Evolutionary conservation across 169 alveolate species (phyloP).

Genomic region (Babesia caballi): DNA sequence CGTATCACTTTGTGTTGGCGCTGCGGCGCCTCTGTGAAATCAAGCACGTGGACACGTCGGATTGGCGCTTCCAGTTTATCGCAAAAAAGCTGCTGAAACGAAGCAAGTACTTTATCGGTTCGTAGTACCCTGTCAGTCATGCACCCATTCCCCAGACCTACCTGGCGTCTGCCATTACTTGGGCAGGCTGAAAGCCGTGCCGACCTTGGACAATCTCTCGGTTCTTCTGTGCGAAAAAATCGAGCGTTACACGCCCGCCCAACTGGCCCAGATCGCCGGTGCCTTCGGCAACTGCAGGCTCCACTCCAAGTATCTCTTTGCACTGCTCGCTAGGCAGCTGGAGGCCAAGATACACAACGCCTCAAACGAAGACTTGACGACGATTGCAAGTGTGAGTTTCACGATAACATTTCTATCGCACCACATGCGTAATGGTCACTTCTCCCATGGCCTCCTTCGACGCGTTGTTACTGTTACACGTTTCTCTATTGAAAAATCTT

Average conservation of each 20-base stretch:
- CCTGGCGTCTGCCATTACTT: conserved; percentile 76
- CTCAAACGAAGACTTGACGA: conserved; percentile 27
- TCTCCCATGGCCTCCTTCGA: too few species aligned
- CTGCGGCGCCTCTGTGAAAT: conserved; percentile 75
- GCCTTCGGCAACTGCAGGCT: conserved; percentile 70
- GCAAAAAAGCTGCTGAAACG: conserved; percentile 61
- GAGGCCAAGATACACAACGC: conserved; percentile 41
- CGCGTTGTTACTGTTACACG: too few species aligned
- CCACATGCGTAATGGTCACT: neutral
- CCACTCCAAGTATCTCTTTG: conserved; percentile 73
- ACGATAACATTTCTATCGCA: neutral
- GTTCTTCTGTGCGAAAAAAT: conserved; percentile 60
- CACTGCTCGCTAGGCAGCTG: conserved; percentile 43
- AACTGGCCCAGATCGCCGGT: conserved; percentile 63
- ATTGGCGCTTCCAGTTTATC: conserved; percentile 76
- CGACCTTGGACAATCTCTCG: conserved; percentile 69
- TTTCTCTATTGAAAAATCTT: too few species aligned
- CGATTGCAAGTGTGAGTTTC: conserved; percentile 42
- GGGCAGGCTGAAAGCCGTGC: conserved; percentile 74
- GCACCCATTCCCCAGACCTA: conserved; percentile 48
- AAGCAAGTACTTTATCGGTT: conserved; percentile 70
- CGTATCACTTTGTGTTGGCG: conserved; percentile 72
- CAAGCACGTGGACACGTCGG: conserved; percentile 76
- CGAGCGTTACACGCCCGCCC: conserved; percentile 69
- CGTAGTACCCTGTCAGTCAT: too few species aligned